phyloP scores from a whole-genome alignment of 495 filamentous ascomycete species.

The Acidiella bohemica region DNA sequence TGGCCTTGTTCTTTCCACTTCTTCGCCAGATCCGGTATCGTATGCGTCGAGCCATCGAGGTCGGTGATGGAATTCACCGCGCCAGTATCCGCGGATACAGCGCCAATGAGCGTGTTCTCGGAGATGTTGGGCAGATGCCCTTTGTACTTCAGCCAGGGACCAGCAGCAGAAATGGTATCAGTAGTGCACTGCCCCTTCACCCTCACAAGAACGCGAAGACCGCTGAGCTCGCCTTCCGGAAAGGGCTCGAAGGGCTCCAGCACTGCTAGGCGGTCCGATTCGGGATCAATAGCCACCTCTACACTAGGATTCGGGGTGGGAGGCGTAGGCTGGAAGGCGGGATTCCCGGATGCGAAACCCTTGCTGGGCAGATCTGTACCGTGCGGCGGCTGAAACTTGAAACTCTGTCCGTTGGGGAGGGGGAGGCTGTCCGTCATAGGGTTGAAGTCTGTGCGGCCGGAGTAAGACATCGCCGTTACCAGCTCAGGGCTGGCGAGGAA shows the following conservation, averaged over 20 bases:
- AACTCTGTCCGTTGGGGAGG: slow-evolving; percentile 66
- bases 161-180: slow-evolving; percentile 94
- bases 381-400: slow-evolving; percentile 72
- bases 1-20: slow-evolving; percentile 60
- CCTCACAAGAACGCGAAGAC: slow-evolving; percentile 76
- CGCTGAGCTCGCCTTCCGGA: slow-evolving; percentile 56
- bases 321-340: slow-evolving; percentile 56
- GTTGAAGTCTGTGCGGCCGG: slow-evolving; percentile 89
- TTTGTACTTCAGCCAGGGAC: slow-evolving; percentile 98
- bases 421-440: slow-evolving; percentile 75
- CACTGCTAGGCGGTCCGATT: slow-evolving; percentile 73
- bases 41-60: slow-evolving; percentile 44
- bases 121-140: slow-evolving; percentile 95
- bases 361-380: slow-evolving; percentile 62
- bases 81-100: slow-evolving; percentile 77
- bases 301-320: slow-evolving; percentile 52
- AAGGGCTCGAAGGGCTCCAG: slow-evolving; percentile 87
- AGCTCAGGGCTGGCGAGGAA: slow-evolving; percentile 94
- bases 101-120: slow-evolving; percentile 90
- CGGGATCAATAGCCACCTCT: slow-evolving; percentile 63
- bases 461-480: slow-evolving; percentile 89
- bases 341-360: slow-evolving; percentile 72
- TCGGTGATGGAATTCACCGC: slow-evolving; percentile 91
- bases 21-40: slow-evolving; percentile 73
- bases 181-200: slow-evolving; percentile 96